Conservation (phyloP, 192 early-diverging fungal genomes). For the Mortierella claussenii region DNA sequence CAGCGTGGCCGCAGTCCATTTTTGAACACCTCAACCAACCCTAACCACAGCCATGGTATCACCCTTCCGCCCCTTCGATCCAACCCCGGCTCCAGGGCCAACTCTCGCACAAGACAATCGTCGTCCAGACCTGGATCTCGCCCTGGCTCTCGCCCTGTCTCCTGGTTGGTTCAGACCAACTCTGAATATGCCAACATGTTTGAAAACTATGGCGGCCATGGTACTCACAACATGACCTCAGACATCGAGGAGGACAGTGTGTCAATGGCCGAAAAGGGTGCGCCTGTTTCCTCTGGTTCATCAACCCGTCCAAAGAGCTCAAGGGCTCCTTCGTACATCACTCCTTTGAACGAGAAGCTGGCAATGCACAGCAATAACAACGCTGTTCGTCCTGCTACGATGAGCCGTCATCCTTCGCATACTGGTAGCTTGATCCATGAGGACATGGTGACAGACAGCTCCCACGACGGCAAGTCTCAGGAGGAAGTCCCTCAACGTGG, state of each 20-base stretch:
- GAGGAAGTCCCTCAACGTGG: slow-evolving; percentile 27
- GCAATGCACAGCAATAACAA: background rate
- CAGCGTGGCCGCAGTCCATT: slow-evolving; percentile 20
- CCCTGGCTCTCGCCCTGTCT: slow-evolving; percentile 33
- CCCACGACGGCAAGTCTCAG: background rate
- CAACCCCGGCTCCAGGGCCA: slow-evolving; percentile 22
- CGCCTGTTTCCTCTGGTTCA: background rate
- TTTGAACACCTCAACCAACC: slow-evolving; percentile 1
- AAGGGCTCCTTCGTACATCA: background rate
- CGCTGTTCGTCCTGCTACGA: background rate
- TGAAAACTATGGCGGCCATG: slow-evolving; percentile 45
- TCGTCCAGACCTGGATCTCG: slow-evolving; percentile 26
- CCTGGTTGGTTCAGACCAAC: slow-evolving; percentile 37
- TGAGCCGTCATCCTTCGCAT: background rate
- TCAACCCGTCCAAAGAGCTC: slow-evolving; percentile 6
- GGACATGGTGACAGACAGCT: slow-evolving; percentile 9
- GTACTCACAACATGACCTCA: slow-evolving; percentile 6
- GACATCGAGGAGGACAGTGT: slow-evolving; percentile 7
- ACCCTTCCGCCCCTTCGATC: slow-evolving; percentile 6
- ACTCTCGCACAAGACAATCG: slow-evolving; percentile 2
- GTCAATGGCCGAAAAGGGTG: slow-evolving; percentile 29
- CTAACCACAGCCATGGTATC: background rate
- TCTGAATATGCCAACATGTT: slow-evolving; percentile 49
- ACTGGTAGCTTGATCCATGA: slow-evolving; percentile 8
- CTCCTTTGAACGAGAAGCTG: slow-evolving; percentile 9